A percentile compares a stretch with the other conserved stretches of the same genome.
phyloP scores from a whole-genome alignment of 495 filamentous ascomycete genomes.

The Tetracladium setigerum region DNA sequence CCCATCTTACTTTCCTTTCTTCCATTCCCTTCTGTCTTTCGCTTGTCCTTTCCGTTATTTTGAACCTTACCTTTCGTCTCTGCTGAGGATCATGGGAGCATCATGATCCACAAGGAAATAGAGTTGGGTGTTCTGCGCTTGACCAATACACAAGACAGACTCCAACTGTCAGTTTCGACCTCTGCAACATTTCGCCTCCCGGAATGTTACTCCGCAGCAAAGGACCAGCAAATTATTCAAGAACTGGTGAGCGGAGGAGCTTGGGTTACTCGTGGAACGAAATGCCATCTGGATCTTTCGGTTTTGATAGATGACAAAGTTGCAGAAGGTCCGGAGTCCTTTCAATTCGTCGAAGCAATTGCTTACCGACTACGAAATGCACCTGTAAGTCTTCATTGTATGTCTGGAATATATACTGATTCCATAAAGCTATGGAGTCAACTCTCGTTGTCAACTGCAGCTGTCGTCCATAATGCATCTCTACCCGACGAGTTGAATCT shows the following conservation, averaged over 20 bases:
- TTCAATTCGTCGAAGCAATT: constrained; percentile 2
- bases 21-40: background rate
- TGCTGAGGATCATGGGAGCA: background rate
- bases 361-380: constrained; percentile 10
- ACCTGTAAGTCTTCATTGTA: constrained; percentile 4
- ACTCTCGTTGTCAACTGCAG: constrained; percentile 8
- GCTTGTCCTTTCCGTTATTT: background rate
- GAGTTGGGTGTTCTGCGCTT: constrained; percentile 6
- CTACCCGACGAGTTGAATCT: background rate
- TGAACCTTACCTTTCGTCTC: background rate
- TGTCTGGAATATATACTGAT: constrained; percentile 4
- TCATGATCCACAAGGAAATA: constrained; percentile 9
- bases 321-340: background rate
- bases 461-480: background rate
- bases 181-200: constrained; percentile 1
- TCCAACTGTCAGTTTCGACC: constrained; percentile 3
- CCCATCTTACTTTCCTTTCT: background rate
- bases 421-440: constrained; percentile 16
- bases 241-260: constrained; percentile 11
- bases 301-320: constrained; percentile 9
- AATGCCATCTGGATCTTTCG: constrained; percentile 9
- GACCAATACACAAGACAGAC: background rate
- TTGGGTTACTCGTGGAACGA: constrained; percentile 10
- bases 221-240: background rate
- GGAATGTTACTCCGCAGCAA: background rate